Base-by-base conservation (phyloP, 2,329 filamentous ascomycete species). In the Alternaria angustiovoidea region DNA sequence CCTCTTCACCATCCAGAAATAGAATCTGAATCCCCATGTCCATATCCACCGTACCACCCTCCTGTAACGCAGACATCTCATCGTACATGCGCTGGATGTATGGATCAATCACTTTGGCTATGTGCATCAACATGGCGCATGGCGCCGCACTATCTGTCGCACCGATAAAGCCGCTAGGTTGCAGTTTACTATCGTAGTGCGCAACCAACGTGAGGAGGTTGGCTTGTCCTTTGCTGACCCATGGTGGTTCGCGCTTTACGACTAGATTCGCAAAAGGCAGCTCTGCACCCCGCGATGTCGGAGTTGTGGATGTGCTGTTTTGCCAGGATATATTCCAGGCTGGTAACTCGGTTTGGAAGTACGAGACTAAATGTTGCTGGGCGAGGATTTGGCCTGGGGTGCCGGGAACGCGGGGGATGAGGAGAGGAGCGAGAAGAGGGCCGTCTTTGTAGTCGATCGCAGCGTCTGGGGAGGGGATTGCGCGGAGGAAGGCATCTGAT, bases 61-160 rank as follows among this genome's bases (percentile, higher is more conserved):
- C 83, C 2, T 66, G 65, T 16, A 75, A 52, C 5, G 82, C 85
- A 65, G 87, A 78, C 87, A 94, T 92, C 32, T 84, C 85, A 30
- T 87, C 85, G 92, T 95, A 98, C 80, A 94, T 96, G 74, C 85
- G 86, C 30, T 89, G 91, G 75, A 98, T 80, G 2, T 91, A 92
- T 1, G 82, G 84, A 72, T 98, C 94, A 46, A 99, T 87, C 64
- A 88, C 91, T 66, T 89, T 85, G 63, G 94, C 92, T 12, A 90
- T 88, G 76, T 97, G 92, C 87, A 99, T 86, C 59, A 99, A 84
- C 85, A 98, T 93, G 0, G 95, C 95, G 78, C 94, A 98, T 9
- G 95, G 94, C 18, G 92, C 95, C 1, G 95, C 95, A 70, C 93
- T 97, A 75, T 99, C 95, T 14, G 88, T 96, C 0, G 94, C 95